Base-by-base conservation (phyloP, 1,139 yeast genomes). In the Hansenula sp. region DNA sequence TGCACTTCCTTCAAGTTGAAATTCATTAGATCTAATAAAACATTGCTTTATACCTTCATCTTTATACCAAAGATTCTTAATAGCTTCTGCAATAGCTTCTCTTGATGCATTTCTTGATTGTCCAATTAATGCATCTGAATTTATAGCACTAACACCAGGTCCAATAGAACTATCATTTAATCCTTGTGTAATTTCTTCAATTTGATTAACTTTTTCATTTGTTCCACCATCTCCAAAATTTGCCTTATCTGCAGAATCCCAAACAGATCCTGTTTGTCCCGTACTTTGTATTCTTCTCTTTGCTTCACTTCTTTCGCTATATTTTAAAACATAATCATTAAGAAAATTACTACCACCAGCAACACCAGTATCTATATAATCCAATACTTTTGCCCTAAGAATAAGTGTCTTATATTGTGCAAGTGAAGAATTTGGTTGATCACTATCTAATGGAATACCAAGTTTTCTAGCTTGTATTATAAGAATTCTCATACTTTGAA, bases 401-500 rank as follows among this genome's bases (percentile, higher is more conserved):
- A 84, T 60, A 1, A 69, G 60, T 39, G 75, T 72, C 48, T 77
- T 79, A 52, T 60, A 71, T 4, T 53, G 61, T 19, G 66, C 62
- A 38, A 84, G 61, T 0, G 68, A 64, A n/a, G 73, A 68, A 28
- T 62, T 61, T 30, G 69, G 69, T 21, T 62, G 56, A 53, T 84
- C 92, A 53, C 87, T 80, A 39, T 77, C 81, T 42, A 84, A 62
- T 0, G 68, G 65, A 29, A 84, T 80, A 1, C 76, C 77, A 44
- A 81, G 53, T 51, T 71, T 77, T 37, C 89, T 64, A 0, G 90
- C 88, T 54, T 84, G 88, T 26, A 81, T 71, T 32, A 92, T 77
- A 40, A 92, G 66, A 24, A 82, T 81, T 57, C 85, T 82, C 95
- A 92, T 90, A 29, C 90, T 77, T 51, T 88, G 95, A 39, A 90